Base-by-base conservation (phyloP, 495 filamentous ascomycete genomes). In the Gamarada debralockiae region DNA sequence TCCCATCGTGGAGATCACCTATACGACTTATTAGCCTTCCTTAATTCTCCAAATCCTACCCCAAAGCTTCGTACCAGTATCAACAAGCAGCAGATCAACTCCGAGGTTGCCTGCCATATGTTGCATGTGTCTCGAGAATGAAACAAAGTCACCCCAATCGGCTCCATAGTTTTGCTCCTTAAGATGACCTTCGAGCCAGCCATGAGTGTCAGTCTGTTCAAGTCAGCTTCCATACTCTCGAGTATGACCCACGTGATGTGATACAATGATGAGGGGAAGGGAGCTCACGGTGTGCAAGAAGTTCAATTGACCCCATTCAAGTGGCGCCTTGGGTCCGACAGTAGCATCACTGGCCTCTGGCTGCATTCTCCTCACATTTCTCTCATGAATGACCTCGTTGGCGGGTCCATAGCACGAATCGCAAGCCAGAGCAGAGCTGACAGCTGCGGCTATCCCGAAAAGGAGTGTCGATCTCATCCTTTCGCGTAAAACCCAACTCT, bases 121-220 rank as follows among this genome's bases (percentile, higher is more conserved):
- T 21, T 80, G 82, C 77, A 97, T 80, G 59, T 89, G 90, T 24
- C 81, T 71, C 20, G 90, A 79, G 62, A 97, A 95, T 8, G 92
- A 97, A 56, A 97, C 78, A 70, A 96, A 98, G 70, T 97, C 92
- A 38, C 92, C 93, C 86, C 92, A 96, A 67, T 98, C 92, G 31
- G 90, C 93, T 15, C 89, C 90, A 67, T 88, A 98, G 17, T 89
- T 90, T 2, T 90, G 75, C 71, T 97, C 93, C 69, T 88, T 84
- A 4, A 97, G 71, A 76, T 97, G 92, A 20, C 92, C 92, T 13
- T 80, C 90, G 56, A 92, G 83, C 92, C 92, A 97, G 60, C 93
- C 90, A 74, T 97, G 92, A 29, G 27, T 90, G 69, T 95, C 87
- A 15, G 90, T 95, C 0, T 49, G 12, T n/a, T 9, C 3, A 15